Evolutionary conservation across 2,329 filamentous ascomycete species (phyloP), one percentile per base, ranked within the genome.

Genomic region (Beauveria varroae): DNA sequence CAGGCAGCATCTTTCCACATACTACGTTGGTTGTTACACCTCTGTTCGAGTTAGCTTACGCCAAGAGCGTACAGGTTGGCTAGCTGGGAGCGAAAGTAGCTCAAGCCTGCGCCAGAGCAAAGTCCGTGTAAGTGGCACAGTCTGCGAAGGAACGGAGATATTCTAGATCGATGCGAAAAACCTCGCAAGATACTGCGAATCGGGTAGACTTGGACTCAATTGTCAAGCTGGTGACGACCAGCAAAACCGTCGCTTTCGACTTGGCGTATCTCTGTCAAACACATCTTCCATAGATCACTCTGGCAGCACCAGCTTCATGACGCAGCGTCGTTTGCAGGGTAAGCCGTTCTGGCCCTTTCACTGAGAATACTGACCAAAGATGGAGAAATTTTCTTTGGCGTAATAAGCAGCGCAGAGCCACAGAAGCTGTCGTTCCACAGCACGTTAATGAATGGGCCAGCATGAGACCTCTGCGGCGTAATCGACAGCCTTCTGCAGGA

Each of bases 351-450:
- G 12, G 4, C 20, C 54, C 58, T 47, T 4, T 62, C 49, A 10
- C 46, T 24, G 30, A 62, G 37, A 14, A 62, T 41, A 9, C 41
- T 28, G 20, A 28, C 34, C 54, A 62, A 62, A n/a, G n/a, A n/a
- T n/a, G n/a, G n/a, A n/a, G n/a, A n/a, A n/a, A n/a, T n/a, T n/a
- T n/a, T n/a, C n/a, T n/a, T n/a, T n/a, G n/a, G n/a, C n/a, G n/a
- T n/a, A n/a, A n/a, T n/a, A n/a, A n/a, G n/a, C 6, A 62, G n/a
- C 12, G n/a, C 5, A 20, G n/a, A 64, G 12, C 62, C 62, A n/a
- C 55, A 64, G 14, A 64, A 64, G n/a, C 18, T 41, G 2, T 63
- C 63, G 41, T 62, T 64, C 63, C 63, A 64, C 3, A 62, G 63
- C 34, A 64, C n/a, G n/a, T n/a, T n/a, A n/a, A n/a, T n/a, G n/a